Conservation (phyloP, 768 basidiomycete genomes). For the Lactarius vividus region DNA sequence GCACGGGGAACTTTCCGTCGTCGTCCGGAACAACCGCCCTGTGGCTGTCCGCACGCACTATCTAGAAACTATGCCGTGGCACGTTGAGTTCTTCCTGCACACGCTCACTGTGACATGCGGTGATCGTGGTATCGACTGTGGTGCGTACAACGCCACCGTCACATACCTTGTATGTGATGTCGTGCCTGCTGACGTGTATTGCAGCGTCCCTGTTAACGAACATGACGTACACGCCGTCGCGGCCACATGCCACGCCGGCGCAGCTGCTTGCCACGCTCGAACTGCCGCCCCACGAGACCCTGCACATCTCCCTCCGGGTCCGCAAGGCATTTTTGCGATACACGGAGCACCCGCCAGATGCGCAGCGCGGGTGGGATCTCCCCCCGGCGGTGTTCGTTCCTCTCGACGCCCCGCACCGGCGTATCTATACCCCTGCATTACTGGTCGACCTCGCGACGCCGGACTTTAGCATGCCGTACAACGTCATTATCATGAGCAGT, state of each 20-base stretch:
- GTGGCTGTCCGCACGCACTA: constrained; percentile 55
- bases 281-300: constrained; percentile 64
- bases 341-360: constrained; percentile 95
- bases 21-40: constrained; percentile 57
- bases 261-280: constrained; percentile 68
- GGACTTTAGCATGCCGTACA: constrained; percentile 99
- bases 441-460: constrained; percentile 96
- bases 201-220: constrained; percentile 63
- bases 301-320: constrained; percentile 70
- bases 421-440: constrained; percentile 78
- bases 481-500: constrained; percentile 96
- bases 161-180: not conserved
- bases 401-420: constrained; percentile 27
- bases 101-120: constrained; percentile 54
- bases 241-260: constrained; percentile 71
- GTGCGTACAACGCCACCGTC: constrained; percentile 36
- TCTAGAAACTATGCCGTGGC: constrained; percentile 92
- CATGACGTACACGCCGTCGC: constrained; percentile 64
- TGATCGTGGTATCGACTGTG: constrained; percentile 42
- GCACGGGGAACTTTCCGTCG: constrained; percentile 66
- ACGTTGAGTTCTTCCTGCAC: constrained; percentile 84
- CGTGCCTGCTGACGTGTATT: constrained; percentile 7
- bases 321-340: constrained; percentile 86
- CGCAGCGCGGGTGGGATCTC: constrained; percentile 92
- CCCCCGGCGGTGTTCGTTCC: constrained; percentile 78